A percentile compares a stretch with the other conserved stretches of the same genome.
Evolutionary conservation across 768 basidiomycete species (phyloP).

Genomic region (Phaeolepiota aurea): DNA sequence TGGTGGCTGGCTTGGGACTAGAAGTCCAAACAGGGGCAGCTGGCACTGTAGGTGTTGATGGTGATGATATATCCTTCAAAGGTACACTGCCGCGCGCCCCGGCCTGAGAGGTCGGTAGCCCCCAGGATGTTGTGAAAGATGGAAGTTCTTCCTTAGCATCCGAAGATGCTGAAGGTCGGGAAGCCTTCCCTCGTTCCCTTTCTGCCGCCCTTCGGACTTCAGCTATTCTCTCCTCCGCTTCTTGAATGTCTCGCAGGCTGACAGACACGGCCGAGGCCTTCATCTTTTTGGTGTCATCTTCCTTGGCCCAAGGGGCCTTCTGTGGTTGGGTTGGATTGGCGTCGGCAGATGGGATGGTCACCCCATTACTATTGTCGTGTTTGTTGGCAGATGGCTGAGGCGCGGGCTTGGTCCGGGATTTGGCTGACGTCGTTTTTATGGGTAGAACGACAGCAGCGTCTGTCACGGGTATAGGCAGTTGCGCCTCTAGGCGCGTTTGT

Average conservation of each 20-base stretch:
- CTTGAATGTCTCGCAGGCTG: constrained; percentile 91
- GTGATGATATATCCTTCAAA: constrained; percentile 32
- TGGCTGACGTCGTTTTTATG: background rate
- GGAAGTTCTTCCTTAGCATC: constrained; percentile 47
- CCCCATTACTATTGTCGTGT: background rate
- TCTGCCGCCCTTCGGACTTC: constrained; percentile 73
- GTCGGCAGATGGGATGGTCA: constrained; percentile 3
- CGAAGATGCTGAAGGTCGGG: constrained; percentile 30
- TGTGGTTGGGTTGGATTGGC: constrained; percentile 8
- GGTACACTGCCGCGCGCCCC: constrained; percentile 36
- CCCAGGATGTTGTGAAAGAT: constrained; percentile 72
- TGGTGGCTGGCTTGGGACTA: constrained; percentile 37
- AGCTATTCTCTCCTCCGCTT: constrained; percentile 76
- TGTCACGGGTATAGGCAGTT: background rate
- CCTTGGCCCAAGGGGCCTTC: constrained; percentile 61
- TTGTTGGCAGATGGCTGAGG: background rate
- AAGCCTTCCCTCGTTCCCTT: constrained; percentile 57
- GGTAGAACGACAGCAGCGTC: background rate
- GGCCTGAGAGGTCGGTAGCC: constrained; percentile 76
- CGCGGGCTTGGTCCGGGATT: constrained; percentile 6
- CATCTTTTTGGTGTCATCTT: constrained; percentile 58
- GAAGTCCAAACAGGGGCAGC: constrained; percentile 69
- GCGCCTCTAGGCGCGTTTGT: background rate
- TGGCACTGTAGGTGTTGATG: constrained; percentile 17
- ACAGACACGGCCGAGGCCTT: constrained; percentile 35